phyloP scores from a whole-genome alignment of 192 early-diverging fungal genomes.

The Entomortierella parvispora region DNA sequence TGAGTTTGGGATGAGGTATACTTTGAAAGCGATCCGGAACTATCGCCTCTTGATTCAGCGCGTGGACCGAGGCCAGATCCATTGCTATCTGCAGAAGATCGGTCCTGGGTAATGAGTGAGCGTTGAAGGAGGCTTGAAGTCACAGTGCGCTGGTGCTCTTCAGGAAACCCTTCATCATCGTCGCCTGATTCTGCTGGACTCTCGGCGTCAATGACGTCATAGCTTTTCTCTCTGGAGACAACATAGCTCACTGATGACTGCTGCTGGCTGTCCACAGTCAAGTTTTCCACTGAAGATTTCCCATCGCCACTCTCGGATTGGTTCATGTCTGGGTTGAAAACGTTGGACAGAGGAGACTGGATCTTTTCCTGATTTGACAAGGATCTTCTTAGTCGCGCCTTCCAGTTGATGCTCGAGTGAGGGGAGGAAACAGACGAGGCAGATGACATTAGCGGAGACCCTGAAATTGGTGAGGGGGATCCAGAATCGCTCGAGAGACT shows the following conservation, averaged over 20 bases:
- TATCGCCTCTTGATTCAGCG: not conserved
- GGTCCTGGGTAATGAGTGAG: not conserved
- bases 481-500: conserved; percentile 43
- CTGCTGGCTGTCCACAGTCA: not conserved
- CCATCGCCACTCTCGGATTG: conserved; percentile 32
- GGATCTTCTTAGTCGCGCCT: conserved; percentile 37
- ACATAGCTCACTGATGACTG: not conserved
- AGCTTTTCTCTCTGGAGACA: conserved; percentile 18
- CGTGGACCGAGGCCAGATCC: conserved; percentile 2
- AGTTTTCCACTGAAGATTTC: conserved; percentile 28
- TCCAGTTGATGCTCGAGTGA: conserved; percentile 39
- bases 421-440: conserved; percentile 38
- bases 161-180: conserved; percentile 30
- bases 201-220: conserved; percentile 18
- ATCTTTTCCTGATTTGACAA: conserved; percentile 47
- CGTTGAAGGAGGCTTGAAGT: conserved; percentile 13
- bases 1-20: not conserved
- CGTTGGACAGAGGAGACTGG: conserved; percentile 45
- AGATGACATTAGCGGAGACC: conserved; percentile 45
- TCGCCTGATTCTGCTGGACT: conserved; percentile 32
- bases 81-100: conserved; percentile 33
- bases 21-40: not conserved
- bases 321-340: conserved; percentile 43
- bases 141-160: conserved; percentile 29
- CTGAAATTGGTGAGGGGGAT: conserved; percentile 40